Percentiles rank a stretch among this genome's conserved stretches.
Conservation (phyloP, 495 filamentous ascomycete species). For the Lophiostoma macrostomum region DNA sequence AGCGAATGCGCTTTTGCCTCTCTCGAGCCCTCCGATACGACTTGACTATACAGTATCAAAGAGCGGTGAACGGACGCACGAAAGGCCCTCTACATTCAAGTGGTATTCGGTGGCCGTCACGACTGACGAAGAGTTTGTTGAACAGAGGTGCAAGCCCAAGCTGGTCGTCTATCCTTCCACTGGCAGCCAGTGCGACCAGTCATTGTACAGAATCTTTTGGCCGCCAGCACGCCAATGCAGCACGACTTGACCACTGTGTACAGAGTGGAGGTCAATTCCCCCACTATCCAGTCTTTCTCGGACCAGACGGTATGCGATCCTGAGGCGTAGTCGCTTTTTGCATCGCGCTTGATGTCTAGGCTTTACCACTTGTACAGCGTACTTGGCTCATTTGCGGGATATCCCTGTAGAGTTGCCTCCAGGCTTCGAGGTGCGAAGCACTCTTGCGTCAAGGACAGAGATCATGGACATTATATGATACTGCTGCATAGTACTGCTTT, state of each 20-base stretch:
- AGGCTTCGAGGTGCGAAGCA: no score
- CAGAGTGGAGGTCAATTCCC: conserved; percentile 11
- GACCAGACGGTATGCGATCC: not conserved
- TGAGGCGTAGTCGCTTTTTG: conserved; percentile 8
- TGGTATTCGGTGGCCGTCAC: no score
- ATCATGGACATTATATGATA: no score
- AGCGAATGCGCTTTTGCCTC: not conserved
- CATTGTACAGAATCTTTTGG: not conserved
- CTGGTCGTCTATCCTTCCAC: conserved; percentile 1
- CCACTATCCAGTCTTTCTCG: no score
- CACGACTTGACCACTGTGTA: conserved; percentile 15
- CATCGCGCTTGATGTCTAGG: no score
- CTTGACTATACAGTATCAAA: no score
- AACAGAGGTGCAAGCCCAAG: conserved; percentile 2
- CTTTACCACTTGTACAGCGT: no score
- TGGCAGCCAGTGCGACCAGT: conserved; percentile 2
- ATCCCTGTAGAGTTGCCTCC: no score
- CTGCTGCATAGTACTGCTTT: no score
- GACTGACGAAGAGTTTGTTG: no score
- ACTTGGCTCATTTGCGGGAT: no score
- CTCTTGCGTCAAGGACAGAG: no score
- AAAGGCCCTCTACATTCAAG: not conserved
- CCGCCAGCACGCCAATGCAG: conserved; percentile 15
- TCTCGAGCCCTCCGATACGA: not conserved
- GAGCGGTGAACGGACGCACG: conserved; percentile 28